phyloP scores from a whole-genome alignment of 2,329 filamentous ascomycete genomes.

The Ophiostoma sp. region DNA sequence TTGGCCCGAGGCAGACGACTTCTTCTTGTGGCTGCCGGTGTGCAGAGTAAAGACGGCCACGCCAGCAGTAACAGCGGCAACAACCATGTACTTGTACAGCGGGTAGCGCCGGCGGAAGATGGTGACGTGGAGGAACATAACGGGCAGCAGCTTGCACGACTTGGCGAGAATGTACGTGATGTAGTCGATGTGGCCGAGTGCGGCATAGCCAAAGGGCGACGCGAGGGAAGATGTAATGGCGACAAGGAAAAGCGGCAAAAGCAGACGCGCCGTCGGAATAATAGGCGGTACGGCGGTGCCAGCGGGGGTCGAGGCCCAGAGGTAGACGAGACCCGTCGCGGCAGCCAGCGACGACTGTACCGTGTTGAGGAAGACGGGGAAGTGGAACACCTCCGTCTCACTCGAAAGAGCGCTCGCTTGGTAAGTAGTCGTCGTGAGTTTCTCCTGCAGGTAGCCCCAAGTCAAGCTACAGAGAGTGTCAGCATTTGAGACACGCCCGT shows the following conservation, averaged over 20 bases:
- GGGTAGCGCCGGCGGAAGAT: conserved; percentile 86
- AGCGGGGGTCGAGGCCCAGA: conserved; percentile 57
- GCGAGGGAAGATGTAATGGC: conserved; percentile 83
- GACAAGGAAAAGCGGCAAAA: conserved; percentile 75
- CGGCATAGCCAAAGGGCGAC: conserved; percentile 92
- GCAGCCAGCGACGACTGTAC: conserved; percentile 89
- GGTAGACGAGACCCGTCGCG: conserved; percentile 74
- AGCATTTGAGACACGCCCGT: background rate
- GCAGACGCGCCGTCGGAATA: conserved; percentile 70
- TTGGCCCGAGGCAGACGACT: conserved; percentile 44
- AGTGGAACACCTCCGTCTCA: conserved; percentile 73
- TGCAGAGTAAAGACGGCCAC: conserved; percentile 95
- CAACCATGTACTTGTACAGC: conserved; percentile 92
- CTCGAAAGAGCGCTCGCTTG: conserved; percentile 44
- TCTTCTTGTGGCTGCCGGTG: conserved; percentile 52
- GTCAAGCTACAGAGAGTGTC: conserved; percentile 59
- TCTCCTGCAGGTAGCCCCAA: conserved; percentile 95
- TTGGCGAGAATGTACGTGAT: conserved; percentile 97
- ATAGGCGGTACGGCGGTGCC: conserved; percentile 54
- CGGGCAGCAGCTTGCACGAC: conserved; percentile 96
- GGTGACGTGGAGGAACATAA: conserved; percentile 94
- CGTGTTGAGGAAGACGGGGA: conserved; percentile 92
- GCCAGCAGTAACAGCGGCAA: conserved; percentile 81
- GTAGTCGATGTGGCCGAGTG: conserved; percentile 90
- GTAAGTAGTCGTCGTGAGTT: conserved; percentile 89